A percentile compares a stretch with the other conserved stretches of the same genome.
Evolutionary conservation across 352 stramenopile species (phyloP).

Genomic region (Elongisporangium anandrum): DNA sequence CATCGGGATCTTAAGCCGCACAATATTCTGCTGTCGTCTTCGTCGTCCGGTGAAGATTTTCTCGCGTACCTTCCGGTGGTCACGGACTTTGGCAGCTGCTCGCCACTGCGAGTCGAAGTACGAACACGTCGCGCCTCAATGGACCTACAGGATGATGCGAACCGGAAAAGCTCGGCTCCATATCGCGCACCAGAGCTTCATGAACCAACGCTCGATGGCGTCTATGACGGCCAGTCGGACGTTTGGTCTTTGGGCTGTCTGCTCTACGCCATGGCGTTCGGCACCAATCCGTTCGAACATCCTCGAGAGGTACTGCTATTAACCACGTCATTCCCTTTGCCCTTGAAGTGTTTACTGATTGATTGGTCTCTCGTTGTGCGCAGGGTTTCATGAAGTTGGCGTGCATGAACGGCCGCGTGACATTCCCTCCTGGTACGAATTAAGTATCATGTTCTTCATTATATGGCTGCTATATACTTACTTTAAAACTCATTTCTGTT

Average conservation of each 20-base stretch:
- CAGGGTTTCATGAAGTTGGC: slow-evolving; percentile 84
- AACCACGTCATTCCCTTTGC: too few relatives aligned
- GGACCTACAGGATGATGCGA: slow-evolving; percentile 76
- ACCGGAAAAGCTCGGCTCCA: slow-evolving; percentile 74
- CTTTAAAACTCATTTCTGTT: neutral
- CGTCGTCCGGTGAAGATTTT: slow-evolving; percentile 53
- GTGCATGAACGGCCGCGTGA: slow-evolving; percentile 70
- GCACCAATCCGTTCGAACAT: slow-evolving; percentile 75
- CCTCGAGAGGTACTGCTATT: slow-evolving; percentile 41
- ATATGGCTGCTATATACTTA: neutral
- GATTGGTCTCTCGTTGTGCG: too few relatives aligned
- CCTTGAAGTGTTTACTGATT: too few relatives aligned
- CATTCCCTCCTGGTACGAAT: slow-evolving; percentile 57
- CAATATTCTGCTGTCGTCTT: slow-evolving; percentile 75
- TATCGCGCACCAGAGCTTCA: slow-evolving; percentile 86
- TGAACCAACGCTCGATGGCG: slow-evolving; percentile 55
- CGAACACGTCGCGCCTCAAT: slow-evolving; percentile 65
- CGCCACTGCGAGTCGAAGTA: slow-evolving; percentile 64
- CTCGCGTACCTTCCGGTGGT: slow-evolving; percentile 78
- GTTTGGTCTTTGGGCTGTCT: slow-evolving; percentile 85
- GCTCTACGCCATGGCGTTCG: slow-evolving; percentile 85
- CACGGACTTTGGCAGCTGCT: slow-evolving; percentile 83
- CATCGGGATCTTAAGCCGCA: slow-evolving; percentile 86
- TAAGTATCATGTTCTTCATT: neutral
- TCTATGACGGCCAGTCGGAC: slow-evolving; percentile 77